Evolutionary conservation across 2,329 filamentous ascomycete species (phyloP), one percentile per base, ranked within the genome.

Genomic region (Apiospora aurea): DNA sequence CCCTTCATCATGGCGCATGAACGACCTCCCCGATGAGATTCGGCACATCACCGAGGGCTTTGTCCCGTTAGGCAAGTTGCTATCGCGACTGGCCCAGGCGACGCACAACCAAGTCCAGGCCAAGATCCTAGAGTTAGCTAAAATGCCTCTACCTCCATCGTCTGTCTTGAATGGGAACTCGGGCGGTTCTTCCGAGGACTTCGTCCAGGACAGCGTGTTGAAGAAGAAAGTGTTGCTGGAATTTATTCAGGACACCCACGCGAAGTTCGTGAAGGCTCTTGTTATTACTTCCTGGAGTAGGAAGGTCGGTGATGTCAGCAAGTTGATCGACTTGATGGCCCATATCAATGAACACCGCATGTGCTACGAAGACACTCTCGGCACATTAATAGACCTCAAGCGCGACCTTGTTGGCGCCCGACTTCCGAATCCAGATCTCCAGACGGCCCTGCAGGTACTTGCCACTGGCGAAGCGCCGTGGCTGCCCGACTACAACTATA

Each of bases 251-350:
- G 89, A 91, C 29, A 90, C 93, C 78, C 92, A 97, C 78, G 91
- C 92, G 43, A 94, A 94, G 83, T 98, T 97, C 86, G 94, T 97
- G 80, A 98, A 99, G 83, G 89, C 95, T 10, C 87, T 98, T 26
- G 94, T 99, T 29, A 91, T 99, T 67, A 91, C 93, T 1, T 93
- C 96, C 82, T 99, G 96, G 96, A 94, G 93, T 79, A 89, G 93
- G 78, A 92, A 93, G 80, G 91, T 92, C 46, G 87, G 90, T 51
- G 90, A 93, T 76, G 93, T 98, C 76, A 93, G 92, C 83, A 94
- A 93, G 81, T 87, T 98, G 73, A 97, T 98, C 75, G 95, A 98
- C 78, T 84, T 99, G 75, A 93, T 93, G 79, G 87, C 88, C 38
- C 94, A 96, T 85, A 86, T 97, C 73, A 87, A 91, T 72, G 83